Base-by-base conservation (phyloP, 2,329 filamentous ascomycete genomes). In the Plectosphaerella sp. region DNA sequence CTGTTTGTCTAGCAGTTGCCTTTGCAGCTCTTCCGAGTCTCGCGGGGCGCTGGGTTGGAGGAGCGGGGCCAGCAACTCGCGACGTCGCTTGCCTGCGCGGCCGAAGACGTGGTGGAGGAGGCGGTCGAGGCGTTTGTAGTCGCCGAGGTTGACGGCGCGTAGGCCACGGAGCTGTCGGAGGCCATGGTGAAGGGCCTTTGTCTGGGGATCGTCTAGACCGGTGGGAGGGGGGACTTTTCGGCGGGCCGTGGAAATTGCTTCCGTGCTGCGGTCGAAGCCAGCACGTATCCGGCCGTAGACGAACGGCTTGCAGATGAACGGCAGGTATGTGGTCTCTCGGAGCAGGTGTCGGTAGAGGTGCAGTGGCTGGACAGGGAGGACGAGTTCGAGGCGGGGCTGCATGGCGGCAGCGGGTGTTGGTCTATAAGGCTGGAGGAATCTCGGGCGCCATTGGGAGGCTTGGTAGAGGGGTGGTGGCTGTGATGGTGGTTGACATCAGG, bases 311-410 rank as follows among this genome's bases (percentile, higher is more conserved):
- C 78, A 78, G 39, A 76, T 65, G 3, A 72, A 71, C 1, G 82
- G 81, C 3, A 86, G 76, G 61, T 87, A 87, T 25, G 78, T 76
- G 39, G 74, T 70, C 68, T 85, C 81, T 54, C 83, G 80, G 36
- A 86, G 77, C 20, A 86, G 68, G 53, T 80, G 74, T 52, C 83
- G 76, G 64, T 83, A 86, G 46, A 83, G 65, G 58, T 78, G 74
- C 14, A 75, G 59, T 4, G 70, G 56, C 1, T 58, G 61, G 10
- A 51, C 56, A 11, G 69, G 67, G 39, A 64, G 59, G 16, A 64
- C 64, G 20, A 73, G 66, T 48, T 43, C n/a, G 16, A 43, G 16
- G 8, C 41, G 41, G n/a, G 41, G 41, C 18, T 18, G 16, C 41
- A 43, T 43, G 41, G 3, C 8, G 37, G 28, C 28, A 16, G 37